Conservation (phyloP, 2,329 filamentous ascomycete species). For the Beauveria scarabaeidicola region DNA sequence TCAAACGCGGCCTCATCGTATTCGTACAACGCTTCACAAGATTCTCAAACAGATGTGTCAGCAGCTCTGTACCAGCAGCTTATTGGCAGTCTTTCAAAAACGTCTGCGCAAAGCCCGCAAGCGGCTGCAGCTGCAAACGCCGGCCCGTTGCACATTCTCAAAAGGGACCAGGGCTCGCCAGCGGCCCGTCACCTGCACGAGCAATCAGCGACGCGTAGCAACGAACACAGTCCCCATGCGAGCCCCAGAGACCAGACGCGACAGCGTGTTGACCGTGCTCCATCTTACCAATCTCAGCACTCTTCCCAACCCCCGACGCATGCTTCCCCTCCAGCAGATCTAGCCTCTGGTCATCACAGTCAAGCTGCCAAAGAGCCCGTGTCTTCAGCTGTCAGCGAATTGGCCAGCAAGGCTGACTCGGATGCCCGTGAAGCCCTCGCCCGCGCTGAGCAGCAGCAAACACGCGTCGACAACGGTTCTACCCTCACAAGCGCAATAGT, state of each 20-base stretch:
- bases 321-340: conserved; percentile 24
- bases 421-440: conserved; percentile 59
- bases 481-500: conserved; percentile 12
- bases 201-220: conserved; percentile 27
- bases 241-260: conserved; percentile 37
- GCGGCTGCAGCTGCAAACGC: conserved; percentile 22
- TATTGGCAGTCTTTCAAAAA: conserved; percentile 25
- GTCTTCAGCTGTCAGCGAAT: conserved; percentile 57
- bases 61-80: conserved; percentile 29
- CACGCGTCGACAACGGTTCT: conserved; percentile 38
- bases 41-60: conserved; percentile 28
- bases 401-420: conserved; percentile 45
- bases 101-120: conserved; percentile 22
- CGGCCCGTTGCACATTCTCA: conserved; percentile 37
- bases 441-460: conserved; percentile 42
- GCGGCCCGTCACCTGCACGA: conserved; percentile 30
- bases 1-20: conserved; percentile 6
- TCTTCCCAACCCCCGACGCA: conserved; percentile 17
- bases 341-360: conserved; percentile 18
- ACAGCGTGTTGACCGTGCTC: conserved; percentile 28
- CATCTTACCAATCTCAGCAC: conserved; percentile 20
- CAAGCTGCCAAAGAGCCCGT: conserved; percentile 52
- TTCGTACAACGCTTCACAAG: conserved; percentile 25
- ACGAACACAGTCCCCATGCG: conserved; percentile 34
- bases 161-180: conserved; percentile 38